Evolutionary conservation across 805 yeast species (phyloP).

Genomic region (Candida saitoana): DNA sequence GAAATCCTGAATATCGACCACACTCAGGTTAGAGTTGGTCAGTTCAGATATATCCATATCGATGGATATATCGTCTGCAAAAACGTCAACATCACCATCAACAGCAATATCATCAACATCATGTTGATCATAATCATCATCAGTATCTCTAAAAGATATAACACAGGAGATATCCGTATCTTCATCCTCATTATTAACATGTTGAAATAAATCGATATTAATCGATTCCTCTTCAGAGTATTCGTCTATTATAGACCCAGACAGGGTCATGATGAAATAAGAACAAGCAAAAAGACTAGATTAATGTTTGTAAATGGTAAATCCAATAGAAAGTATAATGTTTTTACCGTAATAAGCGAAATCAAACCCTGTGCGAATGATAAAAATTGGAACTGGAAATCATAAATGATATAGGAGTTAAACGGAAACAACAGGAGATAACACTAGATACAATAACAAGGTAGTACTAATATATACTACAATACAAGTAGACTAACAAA

Average conservation of each 20-base stretch:
- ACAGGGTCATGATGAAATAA: constrained; percentile 1
- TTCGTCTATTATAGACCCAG: constrained; percentile 5
- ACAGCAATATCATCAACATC: neutral
- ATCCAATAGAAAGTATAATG: too few relatives aligned
- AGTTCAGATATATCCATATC: neutral
- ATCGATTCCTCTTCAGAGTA: neutral
- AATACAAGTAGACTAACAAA: too few relatives aligned
- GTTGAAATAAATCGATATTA: constrained; percentile 16
- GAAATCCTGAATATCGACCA: neutral
- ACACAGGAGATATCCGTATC: neutral
- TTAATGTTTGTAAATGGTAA: too few relatives aligned
- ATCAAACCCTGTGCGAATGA: too few relatives aligned
- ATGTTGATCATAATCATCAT: neutral
- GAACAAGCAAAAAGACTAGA: neutral
- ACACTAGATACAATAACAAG: too few relatives aligned
- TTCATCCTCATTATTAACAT: constrained; percentile 12
- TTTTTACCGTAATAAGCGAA: too few relatives aligned
- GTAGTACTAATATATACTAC: too few relatives aligned
- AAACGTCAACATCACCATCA: neutral
- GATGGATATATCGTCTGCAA: neutral
- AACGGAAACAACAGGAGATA: too few relatives aligned
- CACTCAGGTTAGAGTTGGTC: neutral
- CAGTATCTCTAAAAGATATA: constrained; percentile 2
- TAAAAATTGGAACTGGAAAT: too few relatives aligned
- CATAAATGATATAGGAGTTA: too few relatives aligned